A percentile compares a stretch with the other conserved stretches of the same genome.
These are phyloP conservation scores for Cutaneotrichosporon cavernicola DNA, from an alignment of 1,284 basidiomycete genomes.

Conservation along the genomic window DNA sequence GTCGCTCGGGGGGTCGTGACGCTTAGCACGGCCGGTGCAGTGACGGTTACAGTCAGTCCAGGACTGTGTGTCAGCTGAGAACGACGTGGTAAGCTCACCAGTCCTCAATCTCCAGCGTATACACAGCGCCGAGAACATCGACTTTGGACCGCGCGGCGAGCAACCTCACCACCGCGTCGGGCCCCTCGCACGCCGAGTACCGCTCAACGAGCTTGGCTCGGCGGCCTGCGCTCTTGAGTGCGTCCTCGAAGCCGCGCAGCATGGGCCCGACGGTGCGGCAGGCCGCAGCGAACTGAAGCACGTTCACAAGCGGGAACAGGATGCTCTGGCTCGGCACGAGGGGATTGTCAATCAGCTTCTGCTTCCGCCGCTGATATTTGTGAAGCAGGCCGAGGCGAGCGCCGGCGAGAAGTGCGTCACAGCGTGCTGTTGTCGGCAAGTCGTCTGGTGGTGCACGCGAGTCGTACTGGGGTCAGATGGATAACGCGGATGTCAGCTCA, in stretches of 20 bases:
- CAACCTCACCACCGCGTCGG: slow-evolving; percentile 13
- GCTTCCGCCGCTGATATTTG: slow-evolving; percentile 37
- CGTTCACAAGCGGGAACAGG: slow-evolving; percentile 35
- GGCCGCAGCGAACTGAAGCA: slow-evolving; percentile 30
- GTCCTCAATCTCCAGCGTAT: slow-evolving; percentile 28
- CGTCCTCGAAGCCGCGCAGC: slow-evolving; percentile 25
- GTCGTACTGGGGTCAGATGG: slow-evolving; percentile 33
- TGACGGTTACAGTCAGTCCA: slow-evolving; percentile 28
- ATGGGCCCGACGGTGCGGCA: slow-evolving; percentile 20
- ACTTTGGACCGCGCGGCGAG: slow-evolving; percentile 23
- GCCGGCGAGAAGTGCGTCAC: slow-evolving; percentile 37
- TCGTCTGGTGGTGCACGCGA: slow-evolving; percentile 20
- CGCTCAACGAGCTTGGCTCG: slow-evolving; percentile 17
- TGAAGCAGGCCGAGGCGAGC: slow-evolving; percentile 38
- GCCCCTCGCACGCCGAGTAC: slow-evolving; percentile 12
- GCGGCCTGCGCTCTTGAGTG: slow-evolving; percentile 28
- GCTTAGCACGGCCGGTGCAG: slow-evolving; percentile 21
- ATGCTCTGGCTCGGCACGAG: slow-evolving; percentile 22
- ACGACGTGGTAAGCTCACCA: slow-evolving; percentile 23
- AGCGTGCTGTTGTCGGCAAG: slow-evolving; percentile 24
- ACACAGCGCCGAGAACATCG: slow-evolving; percentile 27
- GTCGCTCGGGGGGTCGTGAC: slow-evolving; percentile 29
- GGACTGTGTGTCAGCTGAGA: slow-evolving; percentile 23
- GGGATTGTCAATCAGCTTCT: slow-evolving; percentile 24
- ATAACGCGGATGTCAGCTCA: slow-evolving; percentile 18